Conservation (phyloP, 2,329 filamentous ascomycete species). For the Trichoderma brevicompactum region DNA sequence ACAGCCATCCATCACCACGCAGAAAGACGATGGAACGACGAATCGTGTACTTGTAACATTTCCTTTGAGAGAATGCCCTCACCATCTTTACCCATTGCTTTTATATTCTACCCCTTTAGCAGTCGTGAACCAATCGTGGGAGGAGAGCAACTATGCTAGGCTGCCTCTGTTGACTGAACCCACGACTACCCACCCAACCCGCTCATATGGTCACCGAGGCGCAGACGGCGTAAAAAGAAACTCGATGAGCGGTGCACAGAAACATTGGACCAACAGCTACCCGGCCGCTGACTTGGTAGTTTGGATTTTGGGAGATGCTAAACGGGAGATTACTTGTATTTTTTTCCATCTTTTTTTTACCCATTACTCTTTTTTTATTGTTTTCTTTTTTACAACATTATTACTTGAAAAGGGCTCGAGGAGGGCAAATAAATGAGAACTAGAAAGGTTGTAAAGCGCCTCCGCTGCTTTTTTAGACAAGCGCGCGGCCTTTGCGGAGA, state of each 20-base stretch:
- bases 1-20: not conserved
- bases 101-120: not conserved
- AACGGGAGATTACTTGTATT: not conserved
- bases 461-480: constrained; percentile 3
- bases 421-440: constrained; percentile 6
- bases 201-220: not conserved
- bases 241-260: not conserved
- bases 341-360: not conserved
- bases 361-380: not conserved
- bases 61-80: not conserved
- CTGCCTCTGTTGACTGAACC: not conserved
- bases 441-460: constrained; percentile 3
- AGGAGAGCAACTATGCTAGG: not conserved
- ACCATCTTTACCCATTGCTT: not conserved
- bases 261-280: not conserved
- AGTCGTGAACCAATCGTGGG: not conserved
- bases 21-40: not conserved
- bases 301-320: constrained; percentile 11
- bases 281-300: not conserved
- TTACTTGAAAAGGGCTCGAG: constrained; percentile 2
- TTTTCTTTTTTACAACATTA: not conserved
- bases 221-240: not conserved
- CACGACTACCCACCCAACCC: not conserved
- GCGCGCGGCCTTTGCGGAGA: not conserved
- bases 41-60: not conserved